These are phyloP conservation scores for Panicum miliaceum DNA, from an alignment of 176 grass and related monocot genomes.

Conservation along the genomic window DNA sequence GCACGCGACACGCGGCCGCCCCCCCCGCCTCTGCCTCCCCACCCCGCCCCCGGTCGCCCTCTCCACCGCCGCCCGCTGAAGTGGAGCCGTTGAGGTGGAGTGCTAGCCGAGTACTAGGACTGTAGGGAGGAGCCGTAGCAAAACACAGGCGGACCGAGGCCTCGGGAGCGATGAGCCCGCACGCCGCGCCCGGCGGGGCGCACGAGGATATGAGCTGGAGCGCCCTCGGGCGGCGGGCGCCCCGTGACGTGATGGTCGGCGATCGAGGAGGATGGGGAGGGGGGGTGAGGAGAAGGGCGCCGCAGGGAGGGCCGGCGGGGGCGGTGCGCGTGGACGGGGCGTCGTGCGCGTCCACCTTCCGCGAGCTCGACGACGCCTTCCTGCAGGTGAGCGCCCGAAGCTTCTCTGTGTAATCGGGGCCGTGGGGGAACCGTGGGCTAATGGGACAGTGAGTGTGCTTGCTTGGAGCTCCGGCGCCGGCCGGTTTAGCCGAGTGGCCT, in stretches of 20 bases:
- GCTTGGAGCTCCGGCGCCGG: background rate
- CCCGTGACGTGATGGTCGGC: background rate
- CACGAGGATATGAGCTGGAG: conserved; percentile 28
- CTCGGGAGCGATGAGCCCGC: conserved; percentile 12
- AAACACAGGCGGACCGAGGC: background rate
- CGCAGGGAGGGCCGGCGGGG: conserved; percentile 32
- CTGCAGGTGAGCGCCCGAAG: conserved; percentile 60
- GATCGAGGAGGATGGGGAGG: conserved; percentile 24
- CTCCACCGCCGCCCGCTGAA: background rate
- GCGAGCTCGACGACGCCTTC: conserved; percentile 94
- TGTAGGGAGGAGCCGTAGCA: background rate
- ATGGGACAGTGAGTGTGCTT: conserved; percentile 43
- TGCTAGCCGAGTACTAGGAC: no score
- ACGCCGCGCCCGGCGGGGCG: background rate
- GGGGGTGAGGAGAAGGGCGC: conserved; percentile 45
- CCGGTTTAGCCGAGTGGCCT: background rate
- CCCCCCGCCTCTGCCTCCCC: background rate
- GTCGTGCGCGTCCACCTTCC: conserved; percentile 79
- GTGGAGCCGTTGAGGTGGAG: background rate
- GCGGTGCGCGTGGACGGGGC: conserved; percentile 66
- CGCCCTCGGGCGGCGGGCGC: conserved; percentile 12
- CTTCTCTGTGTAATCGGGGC: background rate
- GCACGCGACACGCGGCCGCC: conserved; percentile 51
- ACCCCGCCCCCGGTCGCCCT: background rate
- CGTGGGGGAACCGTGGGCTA: background rate